A percentile compares a stretch with the other conserved stretches of the same genome.
Evolutionary conservation across 257 asterid species (phyloP).

Genomic region (Lithospermum erythrorhizon): DNA sequence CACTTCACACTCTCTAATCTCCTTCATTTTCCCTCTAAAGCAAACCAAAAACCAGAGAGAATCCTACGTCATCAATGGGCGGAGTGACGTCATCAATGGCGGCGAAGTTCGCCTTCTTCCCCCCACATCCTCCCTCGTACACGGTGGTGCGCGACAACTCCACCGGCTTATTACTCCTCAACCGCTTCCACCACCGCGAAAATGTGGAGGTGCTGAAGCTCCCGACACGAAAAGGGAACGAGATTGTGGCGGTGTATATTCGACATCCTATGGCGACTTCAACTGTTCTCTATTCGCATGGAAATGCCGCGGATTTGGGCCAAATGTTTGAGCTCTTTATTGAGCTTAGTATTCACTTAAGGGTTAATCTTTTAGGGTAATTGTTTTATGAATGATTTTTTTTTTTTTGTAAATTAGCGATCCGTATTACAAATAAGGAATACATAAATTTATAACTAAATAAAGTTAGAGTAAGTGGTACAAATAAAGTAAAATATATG

Average conservation of each 20-base stretch:
- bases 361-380: constrained; percentile 90
- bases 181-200: constrained; percentile 85
- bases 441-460: too few relatives aligned
- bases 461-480: too few relatives aligned
- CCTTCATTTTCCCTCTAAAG: too few relatives aligned
- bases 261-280: constrained; percentile 86
- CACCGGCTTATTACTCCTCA: constrained; percentile 65
- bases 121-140: constrained; percentile 92
- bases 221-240: constrained; percentile 75
- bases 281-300: constrained; percentile 82
- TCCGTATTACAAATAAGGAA: too few relatives aligned
- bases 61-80: constrained; percentile 42
- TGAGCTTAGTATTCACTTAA: constrained; percentile 83
- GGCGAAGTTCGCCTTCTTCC: constrained; percentile 92
- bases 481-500: too few relatives aligned
- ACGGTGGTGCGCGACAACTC: constrained; percentile 62
- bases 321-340: constrained; percentile 94
- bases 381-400: neutral
- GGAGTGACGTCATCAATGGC: constrained; percentile 99
- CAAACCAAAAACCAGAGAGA: too few relatives aligned
- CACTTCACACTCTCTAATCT: too few relatives aligned
- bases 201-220: constrained; percentile 78
- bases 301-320: constrained; percentile 97
- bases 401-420: too few relatives aligned
- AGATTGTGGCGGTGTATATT: constrained; percentile 74